Conservation (phyloP, 208 protist genomes). For the Crithidia thermophila region DNA sequence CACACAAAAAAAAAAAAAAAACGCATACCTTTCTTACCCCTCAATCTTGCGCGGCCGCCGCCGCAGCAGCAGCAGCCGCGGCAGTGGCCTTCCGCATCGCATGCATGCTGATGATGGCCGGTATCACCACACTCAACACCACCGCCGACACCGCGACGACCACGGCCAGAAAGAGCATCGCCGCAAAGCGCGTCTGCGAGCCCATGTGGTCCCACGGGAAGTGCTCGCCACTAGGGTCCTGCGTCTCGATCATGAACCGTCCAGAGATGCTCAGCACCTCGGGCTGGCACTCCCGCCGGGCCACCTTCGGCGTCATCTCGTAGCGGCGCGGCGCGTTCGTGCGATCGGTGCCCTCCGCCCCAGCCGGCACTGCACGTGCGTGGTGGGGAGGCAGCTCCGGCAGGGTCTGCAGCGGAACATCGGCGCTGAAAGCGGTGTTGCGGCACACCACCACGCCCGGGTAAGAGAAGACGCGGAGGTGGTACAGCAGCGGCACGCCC, state of each 20-base stretch:
- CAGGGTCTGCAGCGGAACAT: neutral
- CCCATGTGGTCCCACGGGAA: slow-evolving; percentile 40
- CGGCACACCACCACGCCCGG: slow-evolving; percentile 46
- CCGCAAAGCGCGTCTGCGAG: slow-evolving; percentile 5
- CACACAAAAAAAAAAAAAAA: slow-evolving; percentile 11
- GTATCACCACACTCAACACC: slow-evolving; percentile 10
- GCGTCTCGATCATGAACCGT: slow-evolving; percentile 49
- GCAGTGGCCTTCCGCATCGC: neutral
- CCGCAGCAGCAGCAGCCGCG: neutral
- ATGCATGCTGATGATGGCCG: slow-evolving; percentile 3
- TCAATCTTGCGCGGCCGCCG: no score
- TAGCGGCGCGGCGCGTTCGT: slow-evolving; percentile 18
- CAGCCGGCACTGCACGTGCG: neutral
- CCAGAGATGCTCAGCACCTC: slow-evolving; percentile 36
- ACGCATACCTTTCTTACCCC: no score
- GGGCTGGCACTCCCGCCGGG: slow-evolving; percentile 20
- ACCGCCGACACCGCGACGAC: slow-evolving; percentile 7
- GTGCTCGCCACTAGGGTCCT: slow-evolving; percentile 27
- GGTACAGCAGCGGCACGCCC: slow-evolving; percentile 40
- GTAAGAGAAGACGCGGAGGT: slow-evolving; percentile 56
- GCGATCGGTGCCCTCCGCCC: neutral
- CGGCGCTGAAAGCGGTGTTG: slow-evolving; percentile 21
- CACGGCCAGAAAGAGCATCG: slow-evolving; percentile 31
- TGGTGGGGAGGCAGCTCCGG: neutral
- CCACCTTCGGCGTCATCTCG: slow-evolving; percentile 28